phyloP scores from a whole-genome alignment of 208 protist genomes.

The Trypanosoma melophagium region DNA sequence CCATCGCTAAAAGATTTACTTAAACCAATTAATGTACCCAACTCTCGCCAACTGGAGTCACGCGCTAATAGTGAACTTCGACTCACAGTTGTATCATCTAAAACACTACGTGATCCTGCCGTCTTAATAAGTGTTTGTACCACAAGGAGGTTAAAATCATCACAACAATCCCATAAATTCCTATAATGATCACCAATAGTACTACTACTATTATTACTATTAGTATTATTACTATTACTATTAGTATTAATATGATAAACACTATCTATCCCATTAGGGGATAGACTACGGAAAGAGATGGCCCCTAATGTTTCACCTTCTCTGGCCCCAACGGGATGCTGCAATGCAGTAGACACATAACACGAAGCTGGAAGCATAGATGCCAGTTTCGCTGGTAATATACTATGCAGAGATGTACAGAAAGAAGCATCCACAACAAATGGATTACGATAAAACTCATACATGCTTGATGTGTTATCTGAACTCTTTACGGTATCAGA shows the following conservation, averaged over 20 bases:
- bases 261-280: neutral
- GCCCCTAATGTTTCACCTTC: slow-evolving; percentile 23
- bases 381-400: neutral
- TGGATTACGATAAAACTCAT: neutral
- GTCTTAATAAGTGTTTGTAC: slow-evolving; percentile 24
- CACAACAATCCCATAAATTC: neutral
- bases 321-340: slow-evolving; percentile 15
- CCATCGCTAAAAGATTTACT: slow-evolving; percentile 47
- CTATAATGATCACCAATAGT: no score
- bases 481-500: neutral
- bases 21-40: slow-evolving; percentile 62
- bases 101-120: slow-evolving; percentile 1
- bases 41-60: slow-evolving; percentile 39
- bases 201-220: no score
- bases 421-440: slow-evolving; percentile 18
- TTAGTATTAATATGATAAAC: no score
- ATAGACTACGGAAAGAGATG: slow-evolving; percentile 6
- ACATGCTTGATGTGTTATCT: neutral
- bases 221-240: neutral
- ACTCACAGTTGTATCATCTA: slow-evolving; percentile 7
- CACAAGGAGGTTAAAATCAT: neutral
- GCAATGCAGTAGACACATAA: slow-evolving; percentile 9
- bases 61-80: slow-evolving; percentile 14
- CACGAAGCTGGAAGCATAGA: neutral
- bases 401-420: neutral